Base-by-base conservation (phyloP, 1,284 basidiomycete genomes). In the Ustilago cynodontis region DNA sequence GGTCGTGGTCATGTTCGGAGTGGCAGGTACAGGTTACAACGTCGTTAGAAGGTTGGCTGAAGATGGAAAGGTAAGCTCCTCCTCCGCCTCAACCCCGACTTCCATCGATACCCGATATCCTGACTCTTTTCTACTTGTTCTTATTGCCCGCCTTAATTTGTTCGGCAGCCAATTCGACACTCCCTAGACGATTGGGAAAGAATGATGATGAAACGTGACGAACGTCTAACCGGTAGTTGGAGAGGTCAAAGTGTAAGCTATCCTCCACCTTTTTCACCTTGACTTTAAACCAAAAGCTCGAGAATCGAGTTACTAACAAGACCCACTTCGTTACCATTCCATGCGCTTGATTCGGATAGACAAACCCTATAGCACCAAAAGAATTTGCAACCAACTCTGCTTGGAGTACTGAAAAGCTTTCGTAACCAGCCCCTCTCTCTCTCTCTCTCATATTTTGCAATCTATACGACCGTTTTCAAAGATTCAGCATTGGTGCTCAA, bases 141-240 rank as follows among this genome's bases (percentile, higher is more conserved):
- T 47, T 31, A 8, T 11, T 29, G 24, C 22, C 14, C 4, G 18
- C 11, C 31, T 24, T n/a, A 37, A n/a, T 11, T 16, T 49, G 1
- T 10, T 11, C 11, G 9, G 16, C 61, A 85, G 81, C 84, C 84
- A 13, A 65, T 77, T 39, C 77, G 85, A 33, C 78, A 85, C 78
- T 77, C 76, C 57, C 62, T 86, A 45, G 85, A 86, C 71, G 76
- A 83, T 57, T 86, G 83, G 81, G 85, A 86, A 51, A 65, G 79
- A 20, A 83, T 85, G 79, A 86, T 86, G 85, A 84, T 86, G 81
- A 71, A 74, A 45, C 74, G 85, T 14, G 85, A 86, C 61, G 76
- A 85, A 61, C 63, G 84, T 9, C 61, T 86, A 20, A 86, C 85
- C 1, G 85, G 85, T 20, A 82, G 67, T 29, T 67, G 58, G 37